These are phyloP conservation scores for Ulota crispa DNA, from an alignment of 225 moss, liverwort and hornwort species.

Conservation along the genomic window DNA sequence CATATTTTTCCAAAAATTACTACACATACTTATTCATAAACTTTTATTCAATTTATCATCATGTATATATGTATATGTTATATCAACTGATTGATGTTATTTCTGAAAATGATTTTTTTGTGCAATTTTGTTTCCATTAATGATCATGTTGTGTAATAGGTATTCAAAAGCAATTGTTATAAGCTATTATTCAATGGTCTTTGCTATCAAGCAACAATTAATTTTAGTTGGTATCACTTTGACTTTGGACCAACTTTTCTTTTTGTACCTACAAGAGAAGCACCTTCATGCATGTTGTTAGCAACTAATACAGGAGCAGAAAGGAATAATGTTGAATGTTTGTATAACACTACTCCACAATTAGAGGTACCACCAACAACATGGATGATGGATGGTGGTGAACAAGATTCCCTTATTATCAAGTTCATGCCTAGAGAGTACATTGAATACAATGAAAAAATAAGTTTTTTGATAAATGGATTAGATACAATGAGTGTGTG, in stretches of 20 bases:
- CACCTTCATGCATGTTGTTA: constrained; percentile 61
- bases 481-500: constrained; percentile 63
- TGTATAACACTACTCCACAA: constrained; percentile 65
- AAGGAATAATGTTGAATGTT: constrained; percentile 62
- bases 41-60: background rate
- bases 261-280: constrained; percentile 59
- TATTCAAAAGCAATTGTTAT: constrained; percentile 75
- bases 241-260: constrained; percentile 91
- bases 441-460: constrained; percentile 60
- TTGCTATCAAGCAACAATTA: constrained; percentile 66
- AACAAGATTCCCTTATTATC: constrained; percentile 53
- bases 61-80: too few species aligned
- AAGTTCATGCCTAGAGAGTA: constrained; percentile 68
- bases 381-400: constrained; percentile 56
- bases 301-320: constrained; percentile 59
- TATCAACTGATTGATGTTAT: too few species aligned
- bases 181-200: constrained; percentile 61
- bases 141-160: constrained; percentile 6
- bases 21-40: too few species aligned
- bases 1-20: too few species aligned
- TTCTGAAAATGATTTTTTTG: too few species aligned
- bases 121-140: too few species aligned
- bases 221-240: constrained; percentile 84
- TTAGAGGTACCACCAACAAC: constrained; percentile 65
- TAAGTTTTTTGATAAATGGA: constrained; percentile 77